These are phyloP conservation scores for Pseudopyrenochaeta lycopersici DNA, from an alignment of 2,329 filamentous ascomycete species.

Conservation along the genomic window DNA sequence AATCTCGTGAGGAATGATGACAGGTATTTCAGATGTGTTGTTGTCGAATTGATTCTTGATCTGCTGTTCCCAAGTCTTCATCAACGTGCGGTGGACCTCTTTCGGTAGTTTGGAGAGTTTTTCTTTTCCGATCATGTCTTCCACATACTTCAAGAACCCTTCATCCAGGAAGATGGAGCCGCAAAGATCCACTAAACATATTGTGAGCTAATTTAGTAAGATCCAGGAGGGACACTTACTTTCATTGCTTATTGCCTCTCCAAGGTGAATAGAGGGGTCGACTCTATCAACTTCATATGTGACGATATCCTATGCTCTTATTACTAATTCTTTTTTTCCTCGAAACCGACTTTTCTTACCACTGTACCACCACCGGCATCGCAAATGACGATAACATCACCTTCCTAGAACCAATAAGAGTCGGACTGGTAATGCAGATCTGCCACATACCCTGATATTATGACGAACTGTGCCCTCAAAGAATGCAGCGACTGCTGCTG, in stretches of 20 bases:
- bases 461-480: conserved; percentile 3
- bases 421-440: not conserved
- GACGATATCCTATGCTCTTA: conserved; percentile 3
- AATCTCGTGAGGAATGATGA: conserved; percentile 1
- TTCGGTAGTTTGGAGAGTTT: conserved; percentile 1
- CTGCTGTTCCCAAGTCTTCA: conserved; percentile 7
- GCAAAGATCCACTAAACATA: conserved; percentile 4
- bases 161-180: conserved; percentile 5
- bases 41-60: conserved; percentile 6
- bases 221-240: not conserved
- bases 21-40: not conserved
- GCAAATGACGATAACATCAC: conserved; percentile 8
- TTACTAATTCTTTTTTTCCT: not conserved
- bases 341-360: conserved; percentile 1
- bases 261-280: not conserved
- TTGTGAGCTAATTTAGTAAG: not conserved
- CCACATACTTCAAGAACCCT: conserved; percentile 3
- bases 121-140: conserved; percentile 4
- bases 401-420: not conserved
- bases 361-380: conserved; percentile 10
- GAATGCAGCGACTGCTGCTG: conserved; percentile 4
- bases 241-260: not conserved
- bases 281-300: conserved; percentile 7
- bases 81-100: not conserved
- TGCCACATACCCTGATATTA: not conserved